Evolutionary conservation across 2,329 filamentous ascomycete species (phyloP).

Genomic region (Monosporascus sp.): DNA sequence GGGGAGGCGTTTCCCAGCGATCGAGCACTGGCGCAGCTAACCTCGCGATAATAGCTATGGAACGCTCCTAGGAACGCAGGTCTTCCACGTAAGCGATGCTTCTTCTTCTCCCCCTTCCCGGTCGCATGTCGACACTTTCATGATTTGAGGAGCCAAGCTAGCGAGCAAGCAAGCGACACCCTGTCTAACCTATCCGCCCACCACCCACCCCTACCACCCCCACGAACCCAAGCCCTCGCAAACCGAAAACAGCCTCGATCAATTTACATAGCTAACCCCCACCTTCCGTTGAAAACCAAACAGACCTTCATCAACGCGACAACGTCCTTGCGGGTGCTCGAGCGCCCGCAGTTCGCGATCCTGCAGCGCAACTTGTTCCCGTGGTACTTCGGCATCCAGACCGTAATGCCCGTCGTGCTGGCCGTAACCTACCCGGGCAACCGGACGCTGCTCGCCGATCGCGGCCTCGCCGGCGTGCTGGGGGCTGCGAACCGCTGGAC

Average conservation of each 20-base stretch:
- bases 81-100: constrained; percentile 65
- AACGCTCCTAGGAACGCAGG: constrained; percentile 76
- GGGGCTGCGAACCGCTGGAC: constrained; percentile 55
- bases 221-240: constrained; percentile 2
- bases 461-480: constrained; percentile 51
- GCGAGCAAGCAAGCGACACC: background rate
- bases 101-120: background rate
- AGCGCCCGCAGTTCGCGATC: constrained; percentile 73
- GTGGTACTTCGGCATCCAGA: constrained; percentile 83
- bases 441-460: constrained; percentile 29
- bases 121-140: too few relatives aligned
- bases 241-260: background rate
- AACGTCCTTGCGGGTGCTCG: constrained; percentile 69
- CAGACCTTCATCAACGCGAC: constrained; percentile 72
- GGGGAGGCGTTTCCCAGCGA: background rate
- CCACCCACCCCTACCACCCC: background rate
- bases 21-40: background rate
- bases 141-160: background rate
- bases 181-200: background rate
- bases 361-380: constrained; percentile 81
- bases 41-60: constrained; percentile 59
- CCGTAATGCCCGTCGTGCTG: constrained; percentile 65
- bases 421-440: constrained; percentile 76
- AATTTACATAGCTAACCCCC: background rate
- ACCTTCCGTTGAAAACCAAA: background rate